These are phyloP conservation scores for Scheffersomyces lignicola DNA, from an alignment of 1,139 yeast genomes.

Conservation along the genomic window DNA sequence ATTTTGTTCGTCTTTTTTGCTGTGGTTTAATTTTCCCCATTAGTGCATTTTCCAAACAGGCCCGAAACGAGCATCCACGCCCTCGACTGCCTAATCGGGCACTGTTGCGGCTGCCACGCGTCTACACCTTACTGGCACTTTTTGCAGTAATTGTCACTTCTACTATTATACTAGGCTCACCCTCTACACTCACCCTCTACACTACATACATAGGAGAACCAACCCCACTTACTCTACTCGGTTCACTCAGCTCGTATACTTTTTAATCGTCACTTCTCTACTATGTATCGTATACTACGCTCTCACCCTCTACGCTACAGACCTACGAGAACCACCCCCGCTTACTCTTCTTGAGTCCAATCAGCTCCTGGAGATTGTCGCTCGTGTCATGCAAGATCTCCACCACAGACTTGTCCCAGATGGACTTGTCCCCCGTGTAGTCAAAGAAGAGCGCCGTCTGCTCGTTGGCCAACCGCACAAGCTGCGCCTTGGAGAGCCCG, in stretches of 20 bases:
- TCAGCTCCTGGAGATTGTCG: slow-evolving; percentile 16
- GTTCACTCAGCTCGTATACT: too few relatives aligned
- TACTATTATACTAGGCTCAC: too few relatives aligned
- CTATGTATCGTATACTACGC: too few relatives aligned
- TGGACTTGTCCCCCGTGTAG: slow-evolving; percentile 9
- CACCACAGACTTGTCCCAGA: slow-evolving; percentile 25
- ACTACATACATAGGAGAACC: too few relatives aligned
- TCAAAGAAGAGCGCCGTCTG: slow-evolving; percentile 32
- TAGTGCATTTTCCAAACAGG: slow-evolving; percentile 4
- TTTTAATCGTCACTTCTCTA: not conserved
- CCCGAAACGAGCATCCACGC: not conserved
- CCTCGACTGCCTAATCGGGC: slow-evolving; percentile 3
- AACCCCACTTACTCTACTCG: too few relatives aligned
- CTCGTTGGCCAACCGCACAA: slow-evolving; percentile 46
- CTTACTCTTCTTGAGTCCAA: slow-evolving; percentile 16
- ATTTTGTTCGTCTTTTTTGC: slow-evolving; percentile 4
- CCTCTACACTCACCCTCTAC: too few relatives aligned
- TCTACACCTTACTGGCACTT: too few relatives aligned
- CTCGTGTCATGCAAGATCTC: slow-evolving; percentile 21
- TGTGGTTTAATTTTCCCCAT: not conserved
- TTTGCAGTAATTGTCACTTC: too few relatives aligned
- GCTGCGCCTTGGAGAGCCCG: slow-evolving; percentile 42
- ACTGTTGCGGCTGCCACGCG: not conserved
- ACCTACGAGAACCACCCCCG: slow-evolving; percentile 1
- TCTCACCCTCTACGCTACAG: too few relatives aligned